Evolutionary conservation across 768 basidiomycete genomes (phyloP).

Genomic region (Psilocybe azurescens): DNA sequence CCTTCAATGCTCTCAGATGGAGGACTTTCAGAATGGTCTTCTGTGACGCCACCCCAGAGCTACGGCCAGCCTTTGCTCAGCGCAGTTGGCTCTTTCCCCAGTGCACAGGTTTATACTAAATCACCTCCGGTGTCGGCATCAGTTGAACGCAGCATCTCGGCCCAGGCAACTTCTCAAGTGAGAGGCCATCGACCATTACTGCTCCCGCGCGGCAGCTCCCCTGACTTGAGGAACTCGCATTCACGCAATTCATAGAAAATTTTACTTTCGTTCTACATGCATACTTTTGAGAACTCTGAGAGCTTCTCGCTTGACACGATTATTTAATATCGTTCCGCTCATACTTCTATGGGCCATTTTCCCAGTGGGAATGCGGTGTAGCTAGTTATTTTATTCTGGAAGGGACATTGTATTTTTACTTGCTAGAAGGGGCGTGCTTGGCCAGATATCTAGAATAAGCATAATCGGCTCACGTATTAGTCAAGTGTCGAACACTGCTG

Average conservation of each 20-base stretch:
- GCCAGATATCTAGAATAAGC: neutral
- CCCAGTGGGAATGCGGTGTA: neutral
- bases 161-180: constrained; percentile 4
- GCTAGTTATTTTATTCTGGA: neutral
- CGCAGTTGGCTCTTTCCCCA: constrained; percentile 18
- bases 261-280: constrained; percentile 6
- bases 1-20: constrained; percentile 23
- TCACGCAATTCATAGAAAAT: constrained; percentile 3
- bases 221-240: constrained; percentile 11
- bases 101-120: neutral
- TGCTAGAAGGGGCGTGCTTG: neutral
- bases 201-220: constrained; percentile 13
- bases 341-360: neutral
- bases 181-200: constrained; percentile 12
- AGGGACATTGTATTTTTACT: neutral
- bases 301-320: constrained; percentile 8
- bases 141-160: constrained; percentile 16
- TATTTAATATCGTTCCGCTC: neutral
- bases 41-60: constrained; percentile 4
- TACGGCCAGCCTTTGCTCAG: constrained; percentile 18
- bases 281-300: constrained; percentile 15
- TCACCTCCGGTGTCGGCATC: constrained; percentile 13
- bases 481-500: neutral
- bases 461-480: neutral
- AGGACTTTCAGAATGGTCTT: constrained; percentile 19